A percentile compares a stretch with the other conserved stretches of the same genome.
phyloP scores from a whole-genome alignment of 2,329 filamentous ascomycete genomes.

The Sordariomycetes sp. region DNA sequence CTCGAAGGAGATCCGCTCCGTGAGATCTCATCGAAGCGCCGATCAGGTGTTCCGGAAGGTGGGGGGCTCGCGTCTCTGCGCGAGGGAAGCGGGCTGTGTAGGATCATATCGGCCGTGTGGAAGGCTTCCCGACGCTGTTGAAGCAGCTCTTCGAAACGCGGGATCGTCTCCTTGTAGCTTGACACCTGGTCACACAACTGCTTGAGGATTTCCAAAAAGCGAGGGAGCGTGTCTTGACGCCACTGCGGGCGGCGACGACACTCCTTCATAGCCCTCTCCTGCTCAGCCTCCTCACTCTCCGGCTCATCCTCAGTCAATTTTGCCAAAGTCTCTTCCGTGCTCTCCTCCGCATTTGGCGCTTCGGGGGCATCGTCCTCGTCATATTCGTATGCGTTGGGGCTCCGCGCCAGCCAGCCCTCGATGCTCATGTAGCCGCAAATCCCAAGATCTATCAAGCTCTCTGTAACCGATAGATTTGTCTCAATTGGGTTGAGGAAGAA shows the following conservation, averaged over 20 bases:
- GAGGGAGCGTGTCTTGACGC: slow-evolving; percentile 38
- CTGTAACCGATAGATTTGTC: slow-evolving; percentile 81
- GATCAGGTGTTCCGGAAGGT: slow-evolving; percentile 27
- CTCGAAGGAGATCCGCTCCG: slow-evolving; percentile 42
- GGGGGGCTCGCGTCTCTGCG: slow-evolving; percentile 18
- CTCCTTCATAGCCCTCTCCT: slow-evolving; percentile 35
- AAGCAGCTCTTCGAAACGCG: slow-evolving; percentile 64
- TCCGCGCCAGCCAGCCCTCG: slow-evolving; percentile 82
- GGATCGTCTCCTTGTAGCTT: slow-evolving; percentile 53
- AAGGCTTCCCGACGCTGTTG: slow-evolving; percentile 57
- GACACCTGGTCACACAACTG: slow-evolving; percentile 52
- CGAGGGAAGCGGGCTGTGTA: slow-evolving; percentile 21
- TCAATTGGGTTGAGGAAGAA: slow-evolving; percentile 91
- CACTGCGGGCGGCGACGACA: slow-evolving; percentile 46
- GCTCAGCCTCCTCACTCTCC: slow-evolving; percentile 17
- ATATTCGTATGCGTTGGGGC: slow-evolving; percentile 52
- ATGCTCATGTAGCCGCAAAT: slow-evolving; percentile 77
- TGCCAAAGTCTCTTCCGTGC: not conserved
- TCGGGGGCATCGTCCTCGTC: too few relatives aligned
- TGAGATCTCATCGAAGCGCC: slow-evolving; percentile 31
- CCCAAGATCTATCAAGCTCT: slow-evolving; percentile 71
- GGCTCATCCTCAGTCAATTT: not conserved
- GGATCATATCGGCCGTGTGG: slow-evolving; percentile 45
- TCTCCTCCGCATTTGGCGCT: too few relatives aligned
- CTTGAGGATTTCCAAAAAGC: slow-evolving; percentile 49